phyloP scores from a whole-genome alignment of 78 protist genomes.

The Bigelowiella natans region DNA sequence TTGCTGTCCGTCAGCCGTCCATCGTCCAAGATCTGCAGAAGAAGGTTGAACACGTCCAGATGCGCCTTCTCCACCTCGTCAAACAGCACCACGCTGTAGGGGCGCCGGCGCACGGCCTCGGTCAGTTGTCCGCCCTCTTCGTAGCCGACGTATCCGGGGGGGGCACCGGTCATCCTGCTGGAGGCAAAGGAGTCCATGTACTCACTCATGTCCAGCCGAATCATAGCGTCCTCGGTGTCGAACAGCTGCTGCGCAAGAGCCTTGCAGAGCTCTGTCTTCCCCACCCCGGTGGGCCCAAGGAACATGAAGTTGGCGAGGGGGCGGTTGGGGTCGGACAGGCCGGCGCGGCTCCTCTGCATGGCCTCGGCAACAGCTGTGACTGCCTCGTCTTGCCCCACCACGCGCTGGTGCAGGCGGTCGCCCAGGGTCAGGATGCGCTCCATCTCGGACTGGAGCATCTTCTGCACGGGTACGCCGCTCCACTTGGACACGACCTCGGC shows the following conservation, averaged over 20 bases:
- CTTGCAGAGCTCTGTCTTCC: slow-evolving; percentile 94
- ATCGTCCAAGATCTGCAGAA: slow-evolving; percentile 89
- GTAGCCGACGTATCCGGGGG: slow-evolving; percentile 98
- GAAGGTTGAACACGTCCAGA: slow-evolving; percentile 71
- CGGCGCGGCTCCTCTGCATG: slow-evolving; percentile 78
- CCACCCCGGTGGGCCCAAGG: slow-evolving; percentile 70
- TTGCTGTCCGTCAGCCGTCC: slow-evolving; percentile 93
- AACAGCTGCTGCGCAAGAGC: slow-evolving; percentile 57
- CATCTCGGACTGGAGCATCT: slow-evolving; percentile 18
- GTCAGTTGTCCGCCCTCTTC: slow-evolving; percentile 98
- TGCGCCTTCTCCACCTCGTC: slow-evolving; percentile 96
- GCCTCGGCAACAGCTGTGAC: slow-evolving; percentile 83
- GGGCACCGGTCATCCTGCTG: slow-evolving; percentile 92
- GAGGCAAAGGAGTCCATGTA: slow-evolving; percentile 86
- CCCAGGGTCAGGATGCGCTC: slow-evolving; percentile 58
- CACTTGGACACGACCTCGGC: slow-evolving; percentile 28
- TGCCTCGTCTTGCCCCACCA: slow-evolving; percentile 92
- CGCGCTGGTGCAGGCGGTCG: slow-evolving; percentile 64
- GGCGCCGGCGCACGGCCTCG: slow-evolving; percentile 89
- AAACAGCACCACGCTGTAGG: slow-evolving; percentile 87
- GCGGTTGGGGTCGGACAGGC: slow-evolving; percentile 60
- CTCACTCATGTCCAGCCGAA: slow-evolving; percentile 94
- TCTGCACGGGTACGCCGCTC: slow-evolving; percentile 15
- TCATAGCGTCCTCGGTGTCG: slow-evolving; percentile 67
- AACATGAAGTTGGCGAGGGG: slow-evolving; percentile 78